A percentile compares a stretch with the other conserved stretches of the same genome.
Conservation (phyloP, 345 rosid genomes). For the thale cress (Arabidopsis thaliana) region DNA sequence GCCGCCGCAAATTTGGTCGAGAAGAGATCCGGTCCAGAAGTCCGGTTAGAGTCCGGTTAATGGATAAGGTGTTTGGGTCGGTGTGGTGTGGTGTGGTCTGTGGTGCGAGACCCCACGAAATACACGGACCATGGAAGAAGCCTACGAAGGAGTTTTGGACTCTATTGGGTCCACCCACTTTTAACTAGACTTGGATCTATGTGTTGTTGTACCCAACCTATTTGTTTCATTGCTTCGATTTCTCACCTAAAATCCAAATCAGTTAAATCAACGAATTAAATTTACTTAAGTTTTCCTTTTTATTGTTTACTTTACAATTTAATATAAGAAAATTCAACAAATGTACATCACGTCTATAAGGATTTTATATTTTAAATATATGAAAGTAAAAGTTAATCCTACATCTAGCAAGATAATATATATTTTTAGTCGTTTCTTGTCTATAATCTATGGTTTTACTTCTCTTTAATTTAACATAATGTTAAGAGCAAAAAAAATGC, state of each 20-base stretch:
- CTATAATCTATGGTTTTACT: neutral
- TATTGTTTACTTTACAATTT: neutral
- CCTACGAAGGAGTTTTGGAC: constrained; percentile 27
- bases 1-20: constrained; percentile 42
- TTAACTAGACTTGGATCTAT: constrained; percentile 19
- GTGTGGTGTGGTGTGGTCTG: constrained; percentile 7
- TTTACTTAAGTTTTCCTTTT: neutral
- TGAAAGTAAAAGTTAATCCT: neutral
- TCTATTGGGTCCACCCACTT: constrained; percentile 28
- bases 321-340: neutral
- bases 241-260: constrained; percentile 38
- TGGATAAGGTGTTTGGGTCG: constrained; percentile 11
- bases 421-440: neutral
- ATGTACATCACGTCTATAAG: neutral
- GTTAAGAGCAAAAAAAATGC: neutral
- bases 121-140: constrained; percentile 34
- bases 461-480: neutral
- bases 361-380: neutral
- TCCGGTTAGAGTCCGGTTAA: constrained; percentile 32
- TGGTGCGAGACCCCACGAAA: constrained; percentile 32
- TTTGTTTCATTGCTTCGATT: constrained; percentile 29
- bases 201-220: constrained; percentile 28
- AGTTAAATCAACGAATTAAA: constrained; percentile 10
- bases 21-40: constrained; percentile 24
- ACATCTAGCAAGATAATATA: neutral